Evolutionary conservation across 345 rosid genomes (phyloP).

Genomic region (Eucalyptus curtisii): DNA sequence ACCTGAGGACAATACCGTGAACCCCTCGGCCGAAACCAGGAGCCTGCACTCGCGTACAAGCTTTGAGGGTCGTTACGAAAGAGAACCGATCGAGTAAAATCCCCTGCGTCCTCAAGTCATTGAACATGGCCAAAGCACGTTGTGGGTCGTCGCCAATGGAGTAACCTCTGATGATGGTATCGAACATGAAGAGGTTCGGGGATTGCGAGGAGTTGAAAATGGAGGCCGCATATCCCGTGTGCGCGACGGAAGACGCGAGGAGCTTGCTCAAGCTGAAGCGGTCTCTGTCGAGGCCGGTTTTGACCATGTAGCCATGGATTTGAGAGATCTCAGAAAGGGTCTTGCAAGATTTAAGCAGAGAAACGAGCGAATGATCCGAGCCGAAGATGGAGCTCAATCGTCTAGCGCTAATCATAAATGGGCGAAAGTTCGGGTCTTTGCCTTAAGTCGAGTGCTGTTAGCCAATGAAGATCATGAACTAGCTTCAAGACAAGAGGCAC

Average conservation of each 20-base stretch:
- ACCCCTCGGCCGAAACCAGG: slow-evolving; percentile 17
- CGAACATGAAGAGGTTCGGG: slow-evolving; percentile 55
- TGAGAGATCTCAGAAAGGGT: slow-evolving; percentile 22
- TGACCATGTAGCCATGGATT: slow-evolving; percentile 44
- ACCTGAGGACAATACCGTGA: slow-evolving; percentile 38
- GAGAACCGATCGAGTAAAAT: slow-evolving; percentile 46
- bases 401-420: neutral
- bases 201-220: slow-evolving; percentile 28
- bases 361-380: slow-evolving; percentile 4
- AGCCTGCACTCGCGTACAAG: slow-evolving; percentile 23
- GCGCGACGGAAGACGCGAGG: slow-evolving; percentile 33
- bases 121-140: slow-evolving; percentile 37
- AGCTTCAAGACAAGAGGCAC: neutral
- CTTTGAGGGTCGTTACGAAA: slow-evolving; percentile 35
- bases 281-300: slow-evolving; percentile 36
- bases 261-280: slow-evolving; percentile 51
- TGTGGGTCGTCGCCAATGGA: slow-evolving; percentile 32
- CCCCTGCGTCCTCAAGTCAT: slow-evolving; percentile 31
- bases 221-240: slow-evolving; percentile 37
- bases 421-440: neutral
- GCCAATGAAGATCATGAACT: neutral
- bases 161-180: slow-evolving; percentile 44
- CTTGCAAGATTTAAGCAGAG: slow-evolving; percentile 22
- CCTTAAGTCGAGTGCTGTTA: neutral
- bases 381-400: neutral